Conservation (phyloP, 2,329 filamentous ascomycete species). For the Bertia moriformis region DNA sequence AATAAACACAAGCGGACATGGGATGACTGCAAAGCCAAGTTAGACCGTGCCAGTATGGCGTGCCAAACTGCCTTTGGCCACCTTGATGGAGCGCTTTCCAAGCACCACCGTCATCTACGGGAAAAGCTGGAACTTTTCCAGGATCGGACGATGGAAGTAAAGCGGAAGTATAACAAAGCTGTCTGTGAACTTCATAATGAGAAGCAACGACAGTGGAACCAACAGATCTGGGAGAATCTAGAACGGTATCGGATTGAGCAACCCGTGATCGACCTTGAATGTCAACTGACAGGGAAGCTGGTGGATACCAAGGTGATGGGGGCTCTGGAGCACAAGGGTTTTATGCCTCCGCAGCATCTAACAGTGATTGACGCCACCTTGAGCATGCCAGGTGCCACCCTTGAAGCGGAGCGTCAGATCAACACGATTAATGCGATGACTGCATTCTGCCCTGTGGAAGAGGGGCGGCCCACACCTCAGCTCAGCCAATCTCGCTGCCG, state of each 20-base stretch:
- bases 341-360: slow-evolving; percentile 9
- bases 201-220: slow-evolving; percentile 8
- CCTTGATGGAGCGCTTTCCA: neutral
- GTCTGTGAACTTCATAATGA: slow-evolving; percentile 7
- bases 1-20: slow-evolving; percentile 6
- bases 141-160: slow-evolving; percentile 5
- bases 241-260: slow-evolving; percentile 12
- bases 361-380: slow-evolving; percentile 11
- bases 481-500: slow-evolving; percentile 4
- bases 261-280: slow-evolving; percentile 10
- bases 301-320: slow-evolving; percentile 9
- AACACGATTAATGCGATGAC: slow-evolving; percentile 10
- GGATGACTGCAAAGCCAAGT: slow-evolving; percentile 7
- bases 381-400: slow-evolving; percentile 7
- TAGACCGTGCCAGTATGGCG: slow-evolving; percentile 4
- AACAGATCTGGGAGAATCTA: slow-evolving; percentile 5
- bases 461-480: slow-evolving; percentile 6
- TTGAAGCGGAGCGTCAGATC: slow-evolving; percentile 11
- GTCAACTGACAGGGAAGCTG: slow-evolving; percentile 9
- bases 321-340: slow-evolving; percentile 8
- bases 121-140: slow-evolving; percentile 4
- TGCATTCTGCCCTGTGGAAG: slow-evolving; percentile 11
- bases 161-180: slow-evolving; percentile 5
- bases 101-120: neutral
- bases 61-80: slow-evolving; percentile 6